Percentiles rank a stretch among this genome's conserved stretches.
Conservation (phyloP, 108 stramenopile genomes). For the Thalassiosira profunda region DNA sequence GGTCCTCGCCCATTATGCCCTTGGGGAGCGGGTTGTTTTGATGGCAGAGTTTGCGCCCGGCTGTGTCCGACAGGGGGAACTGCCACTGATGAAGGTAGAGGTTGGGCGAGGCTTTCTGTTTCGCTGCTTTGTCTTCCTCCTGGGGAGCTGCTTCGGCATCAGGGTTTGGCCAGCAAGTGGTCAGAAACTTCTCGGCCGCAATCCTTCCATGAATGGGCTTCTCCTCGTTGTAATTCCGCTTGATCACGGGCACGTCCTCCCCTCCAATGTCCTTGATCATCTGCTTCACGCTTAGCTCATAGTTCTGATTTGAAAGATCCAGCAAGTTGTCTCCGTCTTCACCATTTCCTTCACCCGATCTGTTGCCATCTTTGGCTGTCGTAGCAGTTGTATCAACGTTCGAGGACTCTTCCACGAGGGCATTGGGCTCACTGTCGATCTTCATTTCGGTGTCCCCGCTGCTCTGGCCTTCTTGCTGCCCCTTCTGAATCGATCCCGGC, state of each 20-base stretch:
- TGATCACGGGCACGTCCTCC: constrained; percentile 76
- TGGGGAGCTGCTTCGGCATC: constrained; percentile 8
- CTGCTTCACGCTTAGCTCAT: constrained; percentile 53
- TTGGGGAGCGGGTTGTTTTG: constrained; percentile 63
- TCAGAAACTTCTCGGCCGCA: constrained; percentile 62
- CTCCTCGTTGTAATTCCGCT: constrained; percentile 69
- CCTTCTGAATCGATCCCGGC: not conserved
- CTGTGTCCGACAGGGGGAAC: constrained; percentile 76
- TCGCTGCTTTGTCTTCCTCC: constrained; percentile 17
- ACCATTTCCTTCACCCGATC: too few relatives aligned
- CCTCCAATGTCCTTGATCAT: constrained; percentile 77
- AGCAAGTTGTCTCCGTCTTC: constrained; percentile 8
- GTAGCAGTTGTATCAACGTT: not conserved
- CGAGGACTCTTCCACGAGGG: not conserved
- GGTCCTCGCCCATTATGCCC: constrained; percentile 71
- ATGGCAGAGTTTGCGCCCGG: constrained; percentile 67
- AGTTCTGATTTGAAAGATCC: constrained; percentile 39
- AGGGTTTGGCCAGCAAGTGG: constrained; percentile 62
- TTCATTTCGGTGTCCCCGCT: not conserved
- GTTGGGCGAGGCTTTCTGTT: constrained; percentile 20
- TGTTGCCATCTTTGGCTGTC: not conserved
- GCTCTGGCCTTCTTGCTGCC: not conserved
- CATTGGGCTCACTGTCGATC: too few relatives aligned
- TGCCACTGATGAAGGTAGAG: constrained; percentile 92
- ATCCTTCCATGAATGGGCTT: constrained; percentile 65